phyloP scores from a whole-genome alignment of 2,329 filamentous ascomycete genomes.

The Apiospora sp. region DNA sequence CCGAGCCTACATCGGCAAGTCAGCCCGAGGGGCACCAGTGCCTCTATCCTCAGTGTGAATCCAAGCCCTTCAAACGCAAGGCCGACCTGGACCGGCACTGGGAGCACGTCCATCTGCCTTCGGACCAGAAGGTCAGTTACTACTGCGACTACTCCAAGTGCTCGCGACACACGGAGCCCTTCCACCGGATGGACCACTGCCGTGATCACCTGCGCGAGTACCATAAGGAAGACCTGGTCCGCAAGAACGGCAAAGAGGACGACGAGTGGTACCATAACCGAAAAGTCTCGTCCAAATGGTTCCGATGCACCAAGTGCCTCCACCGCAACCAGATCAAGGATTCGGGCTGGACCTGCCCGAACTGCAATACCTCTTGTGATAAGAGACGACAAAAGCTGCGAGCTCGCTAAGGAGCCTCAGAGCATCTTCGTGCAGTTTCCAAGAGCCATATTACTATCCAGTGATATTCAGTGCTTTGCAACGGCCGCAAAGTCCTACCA shows the following conservation, averaged over 20 bases:
- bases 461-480: not conserved
- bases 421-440: not conserved
- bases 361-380: constrained; percentile 58
- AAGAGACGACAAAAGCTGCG: constrained; percentile 43
- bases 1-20: not conserved
- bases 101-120: constrained; percentile 55
- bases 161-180: constrained; percentile 53
- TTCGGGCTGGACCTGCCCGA: constrained; percentile 54
- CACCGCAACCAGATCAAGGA: constrained; percentile 50
- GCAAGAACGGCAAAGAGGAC: constrained; percentile 37
- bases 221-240: constrained; percentile 58
- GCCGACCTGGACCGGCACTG: constrained; percentile 64
- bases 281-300: constrained; percentile 54
- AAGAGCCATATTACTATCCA: not conserved
- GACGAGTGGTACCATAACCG: constrained; percentile 50
- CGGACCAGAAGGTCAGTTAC: constrained; percentile 51
- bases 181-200: constrained; percentile 63
- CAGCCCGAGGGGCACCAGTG: constrained; percentile 1
- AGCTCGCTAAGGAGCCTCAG: constrained; percentile 29
- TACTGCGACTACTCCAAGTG: constrained; percentile 62
- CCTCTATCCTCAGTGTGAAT: constrained; percentile 45
- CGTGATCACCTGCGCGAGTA: constrained; percentile 64
- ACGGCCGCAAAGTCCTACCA: not conserved
- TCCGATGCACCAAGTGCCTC: constrained; percentile 63
- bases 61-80: constrained; percentile 57